Percentiles rank a stretch among this genome's conserved stretches.
phyloP scores from a whole-genome alignment of 805 yeast species.

The Saturnispora halmiae region DNA sequence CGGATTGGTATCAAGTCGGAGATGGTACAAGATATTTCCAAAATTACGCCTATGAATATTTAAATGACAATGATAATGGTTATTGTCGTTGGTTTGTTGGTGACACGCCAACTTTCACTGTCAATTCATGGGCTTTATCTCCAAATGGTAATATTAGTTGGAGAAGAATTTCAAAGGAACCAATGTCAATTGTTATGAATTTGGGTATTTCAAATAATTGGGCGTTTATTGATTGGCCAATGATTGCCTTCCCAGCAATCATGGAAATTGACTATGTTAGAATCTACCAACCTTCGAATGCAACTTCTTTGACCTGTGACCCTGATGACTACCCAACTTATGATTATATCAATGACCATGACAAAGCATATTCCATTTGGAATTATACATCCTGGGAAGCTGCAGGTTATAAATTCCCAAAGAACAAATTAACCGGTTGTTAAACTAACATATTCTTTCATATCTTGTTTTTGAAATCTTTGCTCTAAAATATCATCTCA shows the following conservation, averaged over 20 bases:
- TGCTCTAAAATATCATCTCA: no score
- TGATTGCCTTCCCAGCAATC: slow-evolving; percentile 65
- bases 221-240: slow-evolving; percentile 90
- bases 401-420: slow-evolving; percentile 69
- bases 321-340: slow-evolving; percentile 78
- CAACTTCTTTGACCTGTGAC: slow-evolving; percentile 65
- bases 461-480: no score
- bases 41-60: slow-evolving; percentile 66
- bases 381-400: slow-evolving; percentile 67
- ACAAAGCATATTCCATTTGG: slow-evolving; percentile 54
- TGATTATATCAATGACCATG: slow-evolving; percentile 69
- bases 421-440: slow-evolving; percentile 47
- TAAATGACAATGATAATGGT: slow-evolving; percentile 61
- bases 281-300: slow-evolving; percentile 74
- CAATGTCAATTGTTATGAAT: slow-evolving; percentile 83
- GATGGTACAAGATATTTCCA: slow-evolving; percentile 48
- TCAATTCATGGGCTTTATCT: slow-evolving; percentile 65
- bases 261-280: slow-evolving; percentile 81
- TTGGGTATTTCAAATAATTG: slow-evolving; percentile 86
- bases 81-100: slow-evolving; percentile 87
- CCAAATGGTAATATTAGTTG: slow-evolving; percentile 87
- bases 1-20: slow-evolving; percentile 73
- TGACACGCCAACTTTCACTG: slow-evolving; percentile 61
- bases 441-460: no score
- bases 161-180: slow-evolving; percentile 80